phyloP scores from a whole-genome alignment of 202 grass and related monocot species.

The Setaria italica region DNA sequence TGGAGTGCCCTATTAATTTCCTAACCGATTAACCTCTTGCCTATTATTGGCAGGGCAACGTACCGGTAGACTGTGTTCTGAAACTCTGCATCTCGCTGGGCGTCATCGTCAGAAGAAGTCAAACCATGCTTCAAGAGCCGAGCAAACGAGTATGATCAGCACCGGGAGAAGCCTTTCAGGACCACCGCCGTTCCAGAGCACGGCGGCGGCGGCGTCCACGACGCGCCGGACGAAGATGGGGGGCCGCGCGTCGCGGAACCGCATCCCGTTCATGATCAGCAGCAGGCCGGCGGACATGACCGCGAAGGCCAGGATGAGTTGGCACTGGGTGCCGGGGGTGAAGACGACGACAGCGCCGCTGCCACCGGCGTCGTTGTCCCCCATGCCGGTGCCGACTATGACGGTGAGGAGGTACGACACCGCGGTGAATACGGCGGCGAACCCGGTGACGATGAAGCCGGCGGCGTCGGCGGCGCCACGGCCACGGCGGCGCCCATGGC shows the following conservation, averaged over 20 bases:
- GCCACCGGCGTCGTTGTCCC: not conserved
- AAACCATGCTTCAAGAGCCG: conserved; percentile 8
- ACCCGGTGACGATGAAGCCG: not conserved
- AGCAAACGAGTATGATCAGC: not conserved
- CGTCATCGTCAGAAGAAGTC: conserved; percentile 29
- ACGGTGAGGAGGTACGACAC: conserved; percentile 12
- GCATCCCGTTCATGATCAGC: conserved; percentile 22
- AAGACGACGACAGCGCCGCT: not conserved
- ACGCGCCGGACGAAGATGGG: not conserved
- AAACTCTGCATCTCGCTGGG: not conserved
- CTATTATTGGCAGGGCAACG: not conserved
- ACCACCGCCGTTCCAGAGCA: not conserved
- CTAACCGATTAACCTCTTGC: too few relatives aligned
- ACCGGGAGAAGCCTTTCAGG: not conserved
- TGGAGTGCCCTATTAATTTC: not conserved
- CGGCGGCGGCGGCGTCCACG: not conserved
- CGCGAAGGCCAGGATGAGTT: conserved; percentile 12
- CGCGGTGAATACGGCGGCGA: not conserved
- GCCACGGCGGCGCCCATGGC: not conserved
- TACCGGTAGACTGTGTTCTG: not conserved
- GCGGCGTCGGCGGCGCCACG: not conserved
- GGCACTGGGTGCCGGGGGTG: not conserved
- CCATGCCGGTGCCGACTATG: not conserved
- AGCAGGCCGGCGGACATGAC: conserved; percentile 14
- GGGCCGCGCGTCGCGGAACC: not conserved